phyloP scores from a whole-genome alignment of 257 asterid genomes.

The Lavandula angustifolia region DNA sequence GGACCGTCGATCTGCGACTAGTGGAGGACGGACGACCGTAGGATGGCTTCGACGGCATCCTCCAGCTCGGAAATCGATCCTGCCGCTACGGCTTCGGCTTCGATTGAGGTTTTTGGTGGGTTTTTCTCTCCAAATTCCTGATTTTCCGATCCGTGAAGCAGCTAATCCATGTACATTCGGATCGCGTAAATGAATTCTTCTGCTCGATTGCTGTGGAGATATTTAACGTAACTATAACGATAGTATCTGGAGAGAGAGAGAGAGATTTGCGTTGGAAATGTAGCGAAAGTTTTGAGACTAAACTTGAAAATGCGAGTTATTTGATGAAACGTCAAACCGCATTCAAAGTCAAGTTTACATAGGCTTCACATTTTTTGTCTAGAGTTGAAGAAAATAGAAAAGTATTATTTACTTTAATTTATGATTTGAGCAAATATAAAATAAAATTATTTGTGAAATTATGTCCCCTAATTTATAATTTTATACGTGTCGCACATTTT shows the following conservation, averaged over 20 bases:
- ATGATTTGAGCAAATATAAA: no score
- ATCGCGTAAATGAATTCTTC: neutral
- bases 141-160: constrained; percentile 30
- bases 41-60: constrained; percentile 79
- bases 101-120: constrained; percentile 30
- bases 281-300: neutral
- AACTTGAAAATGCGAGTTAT: neutral
- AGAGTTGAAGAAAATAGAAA: neutral
- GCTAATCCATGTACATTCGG: constrained; percentile 7
- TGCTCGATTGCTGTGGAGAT: neutral
- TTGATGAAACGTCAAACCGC: neutral
- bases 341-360: neutral
- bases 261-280: constrained; percentile 14
- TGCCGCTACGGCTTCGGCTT: neutral
- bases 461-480: no score
- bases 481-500: no score
- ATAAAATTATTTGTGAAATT: no score
- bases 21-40: constrained; percentile 59
- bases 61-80: constrained; percentile 12
- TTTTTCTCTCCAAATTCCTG: constrained; percentile 1
- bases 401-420: no score
- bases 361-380: neutral
- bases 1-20: constrained; percentile 56
- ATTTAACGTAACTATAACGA: constrained; percentile 3
- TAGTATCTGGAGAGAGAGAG: neutral